These are phyloP conservation scores for Saposhnikovia divaricata DNA, from an alignment of 129 eudicot species.

Conservation along the genomic window DNA sequence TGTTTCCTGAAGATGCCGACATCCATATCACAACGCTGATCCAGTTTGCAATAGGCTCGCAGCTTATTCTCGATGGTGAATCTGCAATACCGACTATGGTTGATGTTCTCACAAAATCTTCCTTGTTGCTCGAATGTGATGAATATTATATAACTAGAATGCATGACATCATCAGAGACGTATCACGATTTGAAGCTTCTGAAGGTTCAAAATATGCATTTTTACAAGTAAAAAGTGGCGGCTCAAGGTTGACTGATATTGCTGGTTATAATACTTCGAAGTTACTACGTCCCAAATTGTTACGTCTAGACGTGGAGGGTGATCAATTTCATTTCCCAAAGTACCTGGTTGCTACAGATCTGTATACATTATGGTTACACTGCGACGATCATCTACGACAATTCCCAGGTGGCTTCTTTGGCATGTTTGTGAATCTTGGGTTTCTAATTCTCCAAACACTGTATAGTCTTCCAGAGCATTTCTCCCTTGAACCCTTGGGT, in stretches of 20 bases:
- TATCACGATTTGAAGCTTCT: not conserved
- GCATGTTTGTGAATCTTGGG: not conserved
- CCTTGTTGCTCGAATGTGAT: not conserved
- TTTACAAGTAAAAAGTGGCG: not conserved
- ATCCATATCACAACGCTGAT: not conserved
- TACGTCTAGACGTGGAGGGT: not conserved
- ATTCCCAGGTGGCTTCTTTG: not conserved
- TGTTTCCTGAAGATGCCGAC: not conserved
- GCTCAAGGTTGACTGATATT: not conserved
- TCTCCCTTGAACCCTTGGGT: not conserved
- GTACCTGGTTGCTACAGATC: not conserved
- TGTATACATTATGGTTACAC: not conserved
- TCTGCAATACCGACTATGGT: not conserved
- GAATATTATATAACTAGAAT: not conserved
- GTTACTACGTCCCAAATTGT: not conserved
- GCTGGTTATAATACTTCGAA: not conserved
- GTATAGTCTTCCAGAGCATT: not conserved
- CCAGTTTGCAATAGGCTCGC: not conserved
- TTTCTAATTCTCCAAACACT: not conserved
- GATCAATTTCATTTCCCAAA: not conserved
- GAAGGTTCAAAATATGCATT: not conserved
- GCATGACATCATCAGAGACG: conserved; percentile 1
- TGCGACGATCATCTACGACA: not conserved
- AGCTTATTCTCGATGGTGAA: not conserved
- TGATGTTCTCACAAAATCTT: not conserved